These are phyloP conservation scores for Xylariaceae sp. DNA, from an alignment of 2,329 filamentous ascomycete genomes.

Conservation along the genomic window DNA sequence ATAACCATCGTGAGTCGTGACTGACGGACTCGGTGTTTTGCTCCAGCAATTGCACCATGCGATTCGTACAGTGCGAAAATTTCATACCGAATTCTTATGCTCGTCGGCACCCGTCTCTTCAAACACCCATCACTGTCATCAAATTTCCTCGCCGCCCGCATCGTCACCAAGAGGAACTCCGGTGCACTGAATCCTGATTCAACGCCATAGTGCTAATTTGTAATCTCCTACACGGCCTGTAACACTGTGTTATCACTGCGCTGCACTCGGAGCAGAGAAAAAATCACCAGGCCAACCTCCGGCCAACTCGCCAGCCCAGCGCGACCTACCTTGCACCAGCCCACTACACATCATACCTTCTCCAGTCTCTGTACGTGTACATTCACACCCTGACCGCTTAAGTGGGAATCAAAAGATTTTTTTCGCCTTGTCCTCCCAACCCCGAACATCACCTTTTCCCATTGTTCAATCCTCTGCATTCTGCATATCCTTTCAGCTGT, in stretches of 20 bases:
- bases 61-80: neutral
- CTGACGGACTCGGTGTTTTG: no score
- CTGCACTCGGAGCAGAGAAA: neutral
- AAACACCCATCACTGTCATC: neutral
- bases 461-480: neutral
- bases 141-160: neutral
- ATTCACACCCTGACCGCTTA: conserved; percentile 11
- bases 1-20: no score
- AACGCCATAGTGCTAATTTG: neutral
- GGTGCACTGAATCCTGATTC: neutral
- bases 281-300: conserved; percentile 17
- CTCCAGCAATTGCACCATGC: no score
- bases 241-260: neutral
- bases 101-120: neutral
- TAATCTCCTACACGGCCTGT: neutral
- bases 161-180: neutral
- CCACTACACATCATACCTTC: no score
- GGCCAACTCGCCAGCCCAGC: conserved; percentile 3
- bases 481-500: neutral
- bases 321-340: neutral
- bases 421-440: conserved; percentile 7
- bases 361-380: neutral
- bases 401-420: conserved; percentile 14
- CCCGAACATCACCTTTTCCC: neutral
- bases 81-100: neutral